Conservation (phyloP, 2,329 filamentous ascomycete genomes). For the Monosporascus ibericus region DNA sequence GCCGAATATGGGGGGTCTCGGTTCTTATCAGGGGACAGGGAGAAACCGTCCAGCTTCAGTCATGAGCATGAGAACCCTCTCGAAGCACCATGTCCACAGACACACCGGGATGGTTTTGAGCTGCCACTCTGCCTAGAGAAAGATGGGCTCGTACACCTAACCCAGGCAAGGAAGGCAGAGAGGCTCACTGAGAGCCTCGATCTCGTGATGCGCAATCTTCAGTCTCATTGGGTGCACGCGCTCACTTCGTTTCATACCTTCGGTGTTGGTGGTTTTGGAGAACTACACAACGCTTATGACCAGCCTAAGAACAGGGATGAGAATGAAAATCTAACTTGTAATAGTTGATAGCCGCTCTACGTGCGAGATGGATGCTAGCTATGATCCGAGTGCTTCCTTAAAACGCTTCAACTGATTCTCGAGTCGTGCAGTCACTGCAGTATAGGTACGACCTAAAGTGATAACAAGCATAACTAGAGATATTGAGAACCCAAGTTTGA, state of each 20-base stretch:
- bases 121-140: too few relatives aligned
- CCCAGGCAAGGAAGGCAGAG: not conserved
- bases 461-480: too few relatives aligned
- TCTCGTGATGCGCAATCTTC: not conserved
- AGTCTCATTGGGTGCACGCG: not conserved
- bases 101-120: too few relatives aligned
- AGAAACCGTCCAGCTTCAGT: not conserved
- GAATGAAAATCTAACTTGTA: not conserved
- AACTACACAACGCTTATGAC: not conserved
- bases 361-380: too few relatives aligned
- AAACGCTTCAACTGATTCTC: too few relatives aligned
- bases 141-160: not conserved
- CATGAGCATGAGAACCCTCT: too few relatives aligned
- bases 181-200: not conserved
- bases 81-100: too few relatives aligned
- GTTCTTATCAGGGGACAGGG: not conserved
- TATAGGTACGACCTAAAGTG: too few relatives aligned
- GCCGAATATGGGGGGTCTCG: too few relatives aligned
- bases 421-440: too few relatives aligned
- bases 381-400: too few relatives aligned
- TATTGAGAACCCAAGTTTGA: too few relatives aligned
- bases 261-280: not conserved
- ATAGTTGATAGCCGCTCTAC: not conserved
- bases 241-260: not conserved
- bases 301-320: not conserved